These are phyloP conservation scores for Claviceps arundinis DNA, from an alignment of 2,329 filamentous ascomycete species.

Conservation along the genomic window DNA sequence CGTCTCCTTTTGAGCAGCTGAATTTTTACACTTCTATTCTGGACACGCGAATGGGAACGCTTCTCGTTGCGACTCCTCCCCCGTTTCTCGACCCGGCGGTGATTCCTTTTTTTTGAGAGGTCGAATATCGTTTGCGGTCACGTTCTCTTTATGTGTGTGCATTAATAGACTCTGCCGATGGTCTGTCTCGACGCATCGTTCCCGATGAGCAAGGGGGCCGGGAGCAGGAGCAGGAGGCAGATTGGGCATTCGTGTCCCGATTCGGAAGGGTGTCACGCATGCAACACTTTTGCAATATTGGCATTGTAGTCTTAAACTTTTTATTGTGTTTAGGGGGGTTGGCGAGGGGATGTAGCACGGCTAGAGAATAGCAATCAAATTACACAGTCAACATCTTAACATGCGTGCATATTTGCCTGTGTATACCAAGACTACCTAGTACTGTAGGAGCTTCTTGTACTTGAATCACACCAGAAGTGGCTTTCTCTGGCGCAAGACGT, in stretches of 20 bases:
- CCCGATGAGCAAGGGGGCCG: too few species aligned
- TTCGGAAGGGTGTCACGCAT: neutral
- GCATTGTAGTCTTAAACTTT: slow-evolving; percentile 2
- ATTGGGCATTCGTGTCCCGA: neutral
- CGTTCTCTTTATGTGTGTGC: neutral
- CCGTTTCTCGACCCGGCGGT: neutral
- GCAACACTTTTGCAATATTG: slow-evolving; percentile 1
- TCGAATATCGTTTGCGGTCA: neutral
- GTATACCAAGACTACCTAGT: neutral
- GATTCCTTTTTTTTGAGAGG: neutral
- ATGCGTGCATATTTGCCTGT: neutral
- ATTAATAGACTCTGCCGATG: neutral
- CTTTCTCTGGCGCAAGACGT: neutral
- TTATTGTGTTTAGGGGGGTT: slow-evolving; percentile 1
- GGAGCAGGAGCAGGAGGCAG: neutral
- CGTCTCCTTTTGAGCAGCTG: slow-evolving; percentile 1
- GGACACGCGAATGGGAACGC: neutral
- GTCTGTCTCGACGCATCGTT: neutral
- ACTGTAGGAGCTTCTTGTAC: neutral
- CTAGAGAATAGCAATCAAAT: slow-evolving; percentile 3
- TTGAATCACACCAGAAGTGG: neutral
- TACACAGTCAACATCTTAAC: neutral
- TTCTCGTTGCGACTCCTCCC: neutral
- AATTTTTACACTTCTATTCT: slow-evolving; percentile 6
- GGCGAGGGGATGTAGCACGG: slow-evolving; percentile 4